Evolutionary conservation across 495 filamentous ascomycete species (phyloP).

Genomic region (Niebla homalea): DNA sequence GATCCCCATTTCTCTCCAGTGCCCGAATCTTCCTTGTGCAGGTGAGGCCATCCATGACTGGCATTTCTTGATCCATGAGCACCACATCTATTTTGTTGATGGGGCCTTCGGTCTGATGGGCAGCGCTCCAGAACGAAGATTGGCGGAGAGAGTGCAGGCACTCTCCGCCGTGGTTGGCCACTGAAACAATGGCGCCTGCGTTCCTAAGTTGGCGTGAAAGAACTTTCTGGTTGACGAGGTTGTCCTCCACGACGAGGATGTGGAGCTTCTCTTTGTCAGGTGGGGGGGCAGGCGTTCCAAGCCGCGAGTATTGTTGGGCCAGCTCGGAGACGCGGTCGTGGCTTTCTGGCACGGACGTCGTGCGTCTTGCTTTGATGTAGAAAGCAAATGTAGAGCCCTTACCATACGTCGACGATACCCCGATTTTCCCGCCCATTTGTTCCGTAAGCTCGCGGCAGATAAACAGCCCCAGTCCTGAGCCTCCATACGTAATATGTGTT

Average conservation of each 20-base stretch:
- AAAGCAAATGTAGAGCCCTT: constrained; percentile 76
- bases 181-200: constrained; percentile 48
- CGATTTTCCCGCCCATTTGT: constrained; percentile 73
- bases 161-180: constrained; percentile 65
- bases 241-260: constrained; percentile 72
- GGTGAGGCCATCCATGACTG: constrained; percentile 64
- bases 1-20: constrained; percentile 37
- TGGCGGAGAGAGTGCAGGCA: constrained; percentile 46
- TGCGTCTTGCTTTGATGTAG: constrained; percentile 51
- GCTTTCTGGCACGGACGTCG: constrained; percentile 6
- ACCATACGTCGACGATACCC: constrained; percentile 56
- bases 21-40: constrained; percentile 54
- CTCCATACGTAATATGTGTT: constrained; percentile 71
- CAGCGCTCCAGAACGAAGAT: constrained; percentile 14
- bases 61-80: constrained; percentile 80
- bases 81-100: constrained; percentile 41
- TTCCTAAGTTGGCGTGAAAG: constrained; percentile 49
- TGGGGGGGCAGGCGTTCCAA: neutral
- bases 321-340: constrained; percentile 3
- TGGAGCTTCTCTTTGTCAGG: constrained; percentile 11
- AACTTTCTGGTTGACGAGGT: constrained; percentile 62
- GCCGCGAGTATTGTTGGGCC: neutral
- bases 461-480: constrained; percentile 71
- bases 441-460: constrained; percentile 68
- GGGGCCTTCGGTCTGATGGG: neutral